phyloP scores from a whole-genome alignment of 805 yeast species.

The Cyberlindnera americana region DNA sequence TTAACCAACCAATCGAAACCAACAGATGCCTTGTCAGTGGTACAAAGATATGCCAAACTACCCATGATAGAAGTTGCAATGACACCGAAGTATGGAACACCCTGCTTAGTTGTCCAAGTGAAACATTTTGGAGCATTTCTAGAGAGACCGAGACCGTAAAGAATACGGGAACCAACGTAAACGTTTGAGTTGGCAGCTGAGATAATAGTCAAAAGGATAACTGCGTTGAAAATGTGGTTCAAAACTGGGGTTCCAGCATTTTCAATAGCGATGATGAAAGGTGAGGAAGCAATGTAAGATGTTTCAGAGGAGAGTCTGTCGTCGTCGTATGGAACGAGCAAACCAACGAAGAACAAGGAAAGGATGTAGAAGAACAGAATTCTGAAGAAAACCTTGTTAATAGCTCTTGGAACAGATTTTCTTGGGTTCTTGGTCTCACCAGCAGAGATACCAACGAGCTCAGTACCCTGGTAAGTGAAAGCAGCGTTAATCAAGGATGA shows the following conservation, averaged over 20 bases:
- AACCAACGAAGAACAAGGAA: constrained; percentile 64
- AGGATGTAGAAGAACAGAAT: constrained; percentile 63
- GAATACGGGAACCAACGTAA: constrained; percentile 67
- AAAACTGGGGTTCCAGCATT: constrained; percentile 64
- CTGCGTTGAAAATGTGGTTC: constrained; percentile 71
- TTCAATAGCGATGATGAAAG: constrained; percentile 67
- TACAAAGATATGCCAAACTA: constrained; percentile 55
- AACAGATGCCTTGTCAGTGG: constrained; percentile 45
- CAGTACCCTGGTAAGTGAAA: constrained; percentile 79
- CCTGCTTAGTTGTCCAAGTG: constrained; percentile 45
- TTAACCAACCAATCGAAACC: constrained; percentile 73
- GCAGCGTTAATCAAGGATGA: constrained; percentile 68
- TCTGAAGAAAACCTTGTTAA: constrained; percentile 64
- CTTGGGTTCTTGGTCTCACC: constrained; percentile 69
- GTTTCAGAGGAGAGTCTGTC: constrained; percentile 36
- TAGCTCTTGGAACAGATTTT: constrained; percentile 52
- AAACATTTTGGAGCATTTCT: constrained; percentile 57
- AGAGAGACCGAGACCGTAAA: constrained; percentile 59
- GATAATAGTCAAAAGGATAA: constrained; percentile 58
- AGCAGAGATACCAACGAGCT: constrained; percentile 69
- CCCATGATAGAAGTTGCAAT: constrained; percentile 58
- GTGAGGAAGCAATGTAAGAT: constrained; percentile 51
- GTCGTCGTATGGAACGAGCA: constrained; percentile 64
- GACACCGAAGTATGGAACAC: constrained; percentile 63
- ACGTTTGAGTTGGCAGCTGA: constrained; percentile 79